phyloP scores from a whole-genome alignment of 805 yeast genomes.

The Nakazawaea populi region DNA sequence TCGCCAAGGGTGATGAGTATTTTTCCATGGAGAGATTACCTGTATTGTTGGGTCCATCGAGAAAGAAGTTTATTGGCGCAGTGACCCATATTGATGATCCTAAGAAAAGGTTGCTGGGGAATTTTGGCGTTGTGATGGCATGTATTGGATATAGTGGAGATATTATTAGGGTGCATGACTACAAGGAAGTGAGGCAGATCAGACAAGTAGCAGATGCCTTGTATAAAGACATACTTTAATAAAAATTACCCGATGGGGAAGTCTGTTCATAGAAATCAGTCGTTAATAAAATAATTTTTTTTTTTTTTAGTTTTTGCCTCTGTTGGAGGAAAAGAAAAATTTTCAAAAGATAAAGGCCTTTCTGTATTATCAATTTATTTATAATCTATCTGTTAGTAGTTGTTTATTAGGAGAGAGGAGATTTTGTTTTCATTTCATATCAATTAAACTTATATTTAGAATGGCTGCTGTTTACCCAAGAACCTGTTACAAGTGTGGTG shows the following conservation, averaged over 20 bases:
- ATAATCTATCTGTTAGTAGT: not conserved
- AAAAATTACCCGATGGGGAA: not conserved
- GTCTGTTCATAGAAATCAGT: not conserved
- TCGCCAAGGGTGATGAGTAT: slow-evolving; percentile 22
- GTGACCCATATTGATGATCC: slow-evolving; percentile 56
- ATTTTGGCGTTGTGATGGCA: slow-evolving; percentile 69
- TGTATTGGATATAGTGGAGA: slow-evolving; percentile 71
- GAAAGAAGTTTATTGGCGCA: slow-evolving; percentile 81
- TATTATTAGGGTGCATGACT: slow-evolving; percentile 87
- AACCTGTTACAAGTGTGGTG: slow-evolving; percentile 91
- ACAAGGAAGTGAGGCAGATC: slow-evolving; percentile 41
- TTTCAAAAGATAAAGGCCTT: not conserved
- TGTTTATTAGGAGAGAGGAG: slow-evolving; percentile 5
- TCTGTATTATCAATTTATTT: not conserved
- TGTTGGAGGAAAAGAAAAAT: not conserved
- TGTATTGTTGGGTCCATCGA: slow-evolving; percentile 77
- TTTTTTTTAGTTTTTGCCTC: not conserved
- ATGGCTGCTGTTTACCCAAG: slow-evolving; percentile 36
- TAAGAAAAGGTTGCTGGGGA: slow-evolving; percentile 63
- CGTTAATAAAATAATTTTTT: not conserved
- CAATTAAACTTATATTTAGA: not conserved
- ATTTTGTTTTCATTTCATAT: not conserved
- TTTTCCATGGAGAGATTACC: slow-evolving; percentile 51
- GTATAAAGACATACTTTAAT: not conserved
- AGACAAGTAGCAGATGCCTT: slow-evolving; percentile 3